phyloP scores from a whole-genome alignment of 1,284 basidiomycete genomes.

The Pseudozyma hubeiensis region DNA sequence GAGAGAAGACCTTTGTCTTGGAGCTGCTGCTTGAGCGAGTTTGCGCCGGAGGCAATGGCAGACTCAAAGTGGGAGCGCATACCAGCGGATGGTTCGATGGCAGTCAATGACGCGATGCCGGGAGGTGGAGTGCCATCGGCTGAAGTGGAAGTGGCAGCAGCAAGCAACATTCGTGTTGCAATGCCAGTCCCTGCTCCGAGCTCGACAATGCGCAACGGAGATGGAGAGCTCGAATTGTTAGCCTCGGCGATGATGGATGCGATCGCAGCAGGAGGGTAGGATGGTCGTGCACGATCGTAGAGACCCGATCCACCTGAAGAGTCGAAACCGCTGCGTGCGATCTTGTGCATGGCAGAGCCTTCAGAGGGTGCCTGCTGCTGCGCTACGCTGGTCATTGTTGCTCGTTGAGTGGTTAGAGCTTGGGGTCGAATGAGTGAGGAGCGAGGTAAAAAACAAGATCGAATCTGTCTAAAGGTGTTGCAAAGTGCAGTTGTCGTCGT shows the following conservation, averaged over 20 bases:
- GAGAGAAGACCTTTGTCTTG: slow-evolving; percentile 41
- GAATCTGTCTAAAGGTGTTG: slow-evolving; percentile 1
- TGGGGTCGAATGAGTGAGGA: background rate
- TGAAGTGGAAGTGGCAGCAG: slow-evolving; percentile 28
- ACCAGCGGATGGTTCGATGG: slow-evolving; percentile 56
- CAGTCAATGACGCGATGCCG: slow-evolving; percentile 38
- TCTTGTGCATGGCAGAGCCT: slow-evolving; percentile 42
- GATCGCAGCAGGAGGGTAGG: slow-evolving; percentile 50
- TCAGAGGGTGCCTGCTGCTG: background rate
- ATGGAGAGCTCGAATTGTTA: slow-evolving; percentile 15
- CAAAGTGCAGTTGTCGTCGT: slow-evolving; percentile 9
- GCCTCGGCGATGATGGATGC: slow-evolving; percentile 43
- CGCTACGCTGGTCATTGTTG: slow-evolving; percentile 19
- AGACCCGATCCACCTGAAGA: slow-evolving; percentile 43
- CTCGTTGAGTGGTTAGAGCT: background rate
- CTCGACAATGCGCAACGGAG: slow-evolving; percentile 58
- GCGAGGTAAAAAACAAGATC: background rate
- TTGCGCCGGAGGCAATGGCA: slow-evolving; percentile 27
- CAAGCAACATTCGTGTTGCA: slow-evolving; percentile 56
- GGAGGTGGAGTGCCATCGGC: slow-evolving; percentile 36
- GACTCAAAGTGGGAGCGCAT: slow-evolving; percentile 56
- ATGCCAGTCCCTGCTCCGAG: slow-evolving; percentile 65
- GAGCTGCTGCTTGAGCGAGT: slow-evolving; percentile 30
- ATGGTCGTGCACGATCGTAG: slow-evolving; percentile 58
- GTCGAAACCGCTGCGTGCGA: slow-evolving; percentile 57